Conservation (phyloP, 495 filamentous ascomycete species). For the Cercophora scortea region DNA sequence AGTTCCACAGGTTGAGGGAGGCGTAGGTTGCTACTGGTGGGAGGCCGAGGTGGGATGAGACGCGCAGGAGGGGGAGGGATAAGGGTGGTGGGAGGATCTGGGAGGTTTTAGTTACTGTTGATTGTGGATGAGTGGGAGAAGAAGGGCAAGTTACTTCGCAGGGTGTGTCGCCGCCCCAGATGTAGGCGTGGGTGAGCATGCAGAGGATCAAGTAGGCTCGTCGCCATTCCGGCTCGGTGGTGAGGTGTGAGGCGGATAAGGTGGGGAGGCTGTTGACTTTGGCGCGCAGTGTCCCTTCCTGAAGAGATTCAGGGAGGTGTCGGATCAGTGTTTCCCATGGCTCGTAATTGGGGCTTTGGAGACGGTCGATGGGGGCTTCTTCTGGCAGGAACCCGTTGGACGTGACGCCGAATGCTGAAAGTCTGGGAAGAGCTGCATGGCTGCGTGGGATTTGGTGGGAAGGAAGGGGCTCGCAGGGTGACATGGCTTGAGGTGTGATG, state of each 20-base stretch:
- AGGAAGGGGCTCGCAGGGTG: neutral
- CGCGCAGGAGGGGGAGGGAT: slow-evolving; percentile 67
- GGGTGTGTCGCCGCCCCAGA: slow-evolving; percentile 49
- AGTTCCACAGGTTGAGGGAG: slow-evolving; percentile 87
- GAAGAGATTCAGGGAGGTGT: slow-evolving; percentile 59
- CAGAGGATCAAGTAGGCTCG: slow-evolving; percentile 73
- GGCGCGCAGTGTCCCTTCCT: slow-evolving; percentile 56
- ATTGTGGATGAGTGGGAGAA: neutral
- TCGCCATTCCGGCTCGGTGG: slow-evolving; percentile 71
- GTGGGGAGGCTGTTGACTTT: slow-evolving; percentile 64
- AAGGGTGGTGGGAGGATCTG: slow-evolving; percentile 63
- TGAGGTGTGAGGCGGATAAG: slow-evolving; percentile 56
- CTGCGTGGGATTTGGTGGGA: neutral
- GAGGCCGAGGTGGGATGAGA: slow-evolving; percentile 70
- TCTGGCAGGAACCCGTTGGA: slow-evolving; percentile 70
- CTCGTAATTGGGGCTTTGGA: slow-evolving; percentile 70
- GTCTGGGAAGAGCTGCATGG: neutral
- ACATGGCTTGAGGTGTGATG: neutral
- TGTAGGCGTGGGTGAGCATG: slow-evolving; percentile 79
- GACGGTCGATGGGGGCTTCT: slow-evolving; percentile 54
- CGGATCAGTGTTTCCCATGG: slow-evolving; percentile 69
- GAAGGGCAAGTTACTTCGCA: slow-evolving; percentile 18
- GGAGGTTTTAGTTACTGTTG: neutral
- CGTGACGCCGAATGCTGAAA: slow-evolving; percentile 15
- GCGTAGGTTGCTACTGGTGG: slow-evolving; percentile 90